Evolutionary conservation across 768 basidiomycete species (phyloP).

Genomic region (Flagelloscypha sp.): DNA sequence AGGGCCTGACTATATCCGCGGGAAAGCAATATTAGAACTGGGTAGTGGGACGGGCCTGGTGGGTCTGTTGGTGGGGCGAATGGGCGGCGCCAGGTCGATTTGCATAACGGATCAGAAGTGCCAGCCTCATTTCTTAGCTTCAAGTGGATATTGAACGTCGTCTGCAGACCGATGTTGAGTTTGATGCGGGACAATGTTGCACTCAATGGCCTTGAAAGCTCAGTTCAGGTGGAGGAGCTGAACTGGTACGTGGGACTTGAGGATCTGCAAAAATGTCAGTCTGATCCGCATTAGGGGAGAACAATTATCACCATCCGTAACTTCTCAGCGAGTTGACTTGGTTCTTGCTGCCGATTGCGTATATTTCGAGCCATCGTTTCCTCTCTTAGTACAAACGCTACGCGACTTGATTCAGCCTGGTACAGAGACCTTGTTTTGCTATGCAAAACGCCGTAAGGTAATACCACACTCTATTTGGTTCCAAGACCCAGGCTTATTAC

Average conservation of each 20-base stretch:
- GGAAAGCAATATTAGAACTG: slow-evolving; percentile 66
- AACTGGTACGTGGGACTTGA: slow-evolving; percentile 55
- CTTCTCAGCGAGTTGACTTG: slow-evolving; percentile 47
- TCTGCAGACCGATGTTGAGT: slow-evolving; percentile 59
- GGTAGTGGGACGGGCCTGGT: slow-evolving; percentile 91
- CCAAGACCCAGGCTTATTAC: slow-evolving; percentile 1
- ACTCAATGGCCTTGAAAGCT: slow-evolving; percentile 50
- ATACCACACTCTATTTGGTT: slow-evolving; percentile 5
- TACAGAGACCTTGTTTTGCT: slow-evolving; percentile 81
- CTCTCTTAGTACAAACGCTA: slow-evolving; percentile 76
- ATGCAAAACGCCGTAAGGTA: slow-evolving; percentile 89
- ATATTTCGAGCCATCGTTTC: slow-evolving; percentile 91
- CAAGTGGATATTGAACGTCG: too few species aligned
- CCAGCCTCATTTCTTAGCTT: too few species aligned
- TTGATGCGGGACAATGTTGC: slow-evolving; percentile 72
- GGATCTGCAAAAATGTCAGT: slow-evolving; percentile 8
- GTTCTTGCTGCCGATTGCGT: slow-evolving; percentile 92
- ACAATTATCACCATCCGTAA: slow-evolving; percentile 39
- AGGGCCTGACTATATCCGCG: slow-evolving; percentile 38
- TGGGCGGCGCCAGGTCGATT: slow-evolving; percentile 52
- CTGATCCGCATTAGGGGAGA: slow-evolving; percentile 48
- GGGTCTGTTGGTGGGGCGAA: slow-evolving; percentile 70
- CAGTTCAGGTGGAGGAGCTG: slow-evolving; percentile 58
- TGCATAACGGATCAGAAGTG: slow-evolving; percentile 91
- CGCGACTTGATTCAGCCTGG: slow-evolving; percentile 43